phyloP scores from a whole-genome alignment of 495 filamentous ascomycete genomes.

The Halenospora varia region DNA sequence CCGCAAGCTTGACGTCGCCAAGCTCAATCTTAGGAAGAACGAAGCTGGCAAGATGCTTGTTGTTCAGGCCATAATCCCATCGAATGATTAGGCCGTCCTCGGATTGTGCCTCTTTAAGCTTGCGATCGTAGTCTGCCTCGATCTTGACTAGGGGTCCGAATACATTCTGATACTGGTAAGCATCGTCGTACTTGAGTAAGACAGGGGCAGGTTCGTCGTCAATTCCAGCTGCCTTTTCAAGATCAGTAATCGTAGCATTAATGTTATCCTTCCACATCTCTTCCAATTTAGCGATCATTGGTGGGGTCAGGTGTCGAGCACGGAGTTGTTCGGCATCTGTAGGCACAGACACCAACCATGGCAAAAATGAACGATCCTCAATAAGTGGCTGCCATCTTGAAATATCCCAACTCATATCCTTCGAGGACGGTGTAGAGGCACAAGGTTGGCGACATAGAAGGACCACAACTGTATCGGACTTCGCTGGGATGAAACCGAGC shows the following conservation, averaged over 20 bases:
- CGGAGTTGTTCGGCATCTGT: conserved; percentile 95
- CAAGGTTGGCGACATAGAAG: conserved; percentile 96
- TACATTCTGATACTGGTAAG: conserved; percentile 98
- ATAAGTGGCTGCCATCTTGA: conserved; percentile 97
- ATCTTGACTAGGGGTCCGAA: conserved; percentile 98
- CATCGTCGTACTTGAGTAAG: conserved; percentile 91
- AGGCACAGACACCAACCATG: conserved; percentile 87
- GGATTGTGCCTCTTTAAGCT: conserved; percentile 96
- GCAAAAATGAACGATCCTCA: conserved; percentile 91
- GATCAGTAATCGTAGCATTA: conserved; percentile 80
- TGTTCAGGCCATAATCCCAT: conserved; percentile 96
- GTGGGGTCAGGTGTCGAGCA: conserved; percentile 87
- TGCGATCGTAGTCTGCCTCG: conserved; percentile 99
- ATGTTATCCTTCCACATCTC: conserved; percentile 99
- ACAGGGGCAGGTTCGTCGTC: conserved; percentile 96
- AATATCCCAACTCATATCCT: conserved; percentile 99
- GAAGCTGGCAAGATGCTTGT: conserved; percentile 96
- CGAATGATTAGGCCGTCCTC: conserved; percentile 91
- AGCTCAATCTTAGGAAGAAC: conserved; percentile 95
- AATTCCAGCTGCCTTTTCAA: conserved; percentile 89
- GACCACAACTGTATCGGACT: conserved; percentile 97
- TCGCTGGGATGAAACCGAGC: conserved; percentile 99
- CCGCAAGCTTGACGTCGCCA: conserved; percentile 95
- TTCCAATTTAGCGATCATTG: conserved; percentile 94
- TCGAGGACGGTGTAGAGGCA: conserved; percentile 89